phyloP scores from a whole-genome alignment of 169 alveolate genomes.

The Plasmodium coatneyi region DNA sequence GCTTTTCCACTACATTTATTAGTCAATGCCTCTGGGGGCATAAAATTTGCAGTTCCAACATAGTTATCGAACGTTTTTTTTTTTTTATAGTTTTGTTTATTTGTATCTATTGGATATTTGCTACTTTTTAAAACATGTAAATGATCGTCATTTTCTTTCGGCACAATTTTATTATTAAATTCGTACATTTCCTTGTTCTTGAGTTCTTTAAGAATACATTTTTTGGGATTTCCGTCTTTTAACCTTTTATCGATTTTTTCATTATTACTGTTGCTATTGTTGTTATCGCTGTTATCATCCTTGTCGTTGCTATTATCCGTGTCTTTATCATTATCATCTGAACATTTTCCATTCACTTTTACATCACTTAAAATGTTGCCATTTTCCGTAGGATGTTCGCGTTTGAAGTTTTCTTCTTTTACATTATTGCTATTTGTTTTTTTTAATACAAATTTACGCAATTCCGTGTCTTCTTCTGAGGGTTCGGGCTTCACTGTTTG shows the following conservation, averaged over 20 bases:
- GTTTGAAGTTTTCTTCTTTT: slow-evolving; percentile 31
- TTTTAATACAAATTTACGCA: slow-evolving; percentile 16
- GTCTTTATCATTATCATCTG: slow-evolving; percentile 6
- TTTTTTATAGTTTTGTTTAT: slow-evolving; percentile 53
- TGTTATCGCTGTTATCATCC: background rate
- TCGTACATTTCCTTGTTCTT: slow-evolving; percentile 51
- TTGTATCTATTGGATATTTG: slow-evolving; percentile 12
- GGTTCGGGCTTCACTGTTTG: background rate
- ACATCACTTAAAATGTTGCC: slow-evolving; percentile 6
- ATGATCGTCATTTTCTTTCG: slow-evolving; percentile 10
- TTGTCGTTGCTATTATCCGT: background rate
- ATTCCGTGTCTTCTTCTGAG: background rate
- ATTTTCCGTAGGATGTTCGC: background rate
- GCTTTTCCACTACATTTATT: slow-evolving; percentile 88
- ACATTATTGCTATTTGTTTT: slow-evolving; percentile 13
- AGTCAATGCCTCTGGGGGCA: slow-evolving; percentile 94
- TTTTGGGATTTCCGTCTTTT: slow-evolving; percentile 7
- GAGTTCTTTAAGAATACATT: slow-evolving; percentile 22
- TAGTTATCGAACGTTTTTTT: slow-evolving; percentile 87
- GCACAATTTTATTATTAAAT: slow-evolving; percentile 20
- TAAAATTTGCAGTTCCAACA: slow-evolving; percentile 94
- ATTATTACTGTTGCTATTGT: slow-evolving; percentile 1
- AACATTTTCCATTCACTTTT: slow-evolving; percentile 10
- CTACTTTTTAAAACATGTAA: slow-evolving; percentile 2
- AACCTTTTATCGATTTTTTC: slow-evolving; percentile 15